Evolutionary conservation across 2,329 filamentous ascomycete species (phyloP), one percentile per base, ranked within the genome.

Genomic region (Diaporthe sp.): DNA sequence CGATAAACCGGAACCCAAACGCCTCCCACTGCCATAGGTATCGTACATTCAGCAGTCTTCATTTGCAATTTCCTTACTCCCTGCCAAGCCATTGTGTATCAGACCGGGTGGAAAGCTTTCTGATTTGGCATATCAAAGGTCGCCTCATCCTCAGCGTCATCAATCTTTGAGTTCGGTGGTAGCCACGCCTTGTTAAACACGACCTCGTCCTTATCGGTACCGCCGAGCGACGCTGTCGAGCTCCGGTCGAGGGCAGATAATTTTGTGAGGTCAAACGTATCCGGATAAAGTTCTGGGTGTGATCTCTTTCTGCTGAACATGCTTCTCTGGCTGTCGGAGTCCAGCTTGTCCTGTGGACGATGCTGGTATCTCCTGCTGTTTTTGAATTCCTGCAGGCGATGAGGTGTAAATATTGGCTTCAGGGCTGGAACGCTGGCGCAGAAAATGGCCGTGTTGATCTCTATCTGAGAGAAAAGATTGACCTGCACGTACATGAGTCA

Each of bases 341-440:
- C 56, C 1, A 70, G 7, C 10, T 61, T 39, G n/a, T 73, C 66
- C 8, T 53, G 39, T 42, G 59, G 37, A 22, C 50, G 35, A 12
- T 61, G 37, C 13, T 58, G 47, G 15, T 65, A 73, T 8, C 32
- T 70, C 12, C 37, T 71, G 4, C 27, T 27, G 17, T 44, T 59
- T 17, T 55, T 53, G 19, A 50, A 44, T 12, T 70, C 65, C 8
- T 53, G 56, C 30, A 73, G 27, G 4, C 42, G 35, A 2, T 39
- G 51, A 15, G 50, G 59, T 10, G 66, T 83, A 74, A 86, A 85
- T 5, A 88, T 77, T 0, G 87, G 87, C 72, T 88, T 88, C 8
- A 89, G 81, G 0, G 87, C 86, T 0, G 88, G 86, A 0, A 87
- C 82, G 10, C 84, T 86, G 27, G 87, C 86, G 76, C 87, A 89